Evolutionary conservation across 768 basidiomycete genomes (phyloP).

Genomic region (Chalciporus sphaerocephalus): DNA sequence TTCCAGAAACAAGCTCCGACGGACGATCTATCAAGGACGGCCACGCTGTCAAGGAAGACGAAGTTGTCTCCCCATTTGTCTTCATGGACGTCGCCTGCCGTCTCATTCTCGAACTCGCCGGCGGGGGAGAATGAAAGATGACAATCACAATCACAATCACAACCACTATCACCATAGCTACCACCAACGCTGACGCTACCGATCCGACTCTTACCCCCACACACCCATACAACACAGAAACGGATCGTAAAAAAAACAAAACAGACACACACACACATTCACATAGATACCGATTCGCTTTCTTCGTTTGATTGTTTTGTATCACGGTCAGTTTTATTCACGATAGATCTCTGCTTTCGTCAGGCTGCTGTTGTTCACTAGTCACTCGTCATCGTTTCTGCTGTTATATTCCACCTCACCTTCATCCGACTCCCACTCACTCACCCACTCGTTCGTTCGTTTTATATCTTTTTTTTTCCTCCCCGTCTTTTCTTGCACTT

Average conservation of each 20-base stretch:
- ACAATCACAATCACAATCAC: no score
- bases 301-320: not conserved
- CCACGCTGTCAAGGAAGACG: conserved; percentile 46
- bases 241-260: not conserved
- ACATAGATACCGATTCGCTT: not conserved
- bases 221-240: not conserved
- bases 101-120: conserved; percentile 90
- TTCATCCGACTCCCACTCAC: not conserved
- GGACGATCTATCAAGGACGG: conserved; percentile 52
- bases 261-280: no score
- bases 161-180: no score
- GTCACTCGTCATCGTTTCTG: not conserved
- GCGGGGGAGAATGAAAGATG: conserved; percentile 42
- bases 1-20: conserved; percentile 52
- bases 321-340: not conserved
- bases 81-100: conserved; percentile 96
- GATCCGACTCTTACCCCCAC: no score
- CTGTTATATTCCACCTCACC: conserved; percentile 21
- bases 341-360: not conserved
- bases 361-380: not conserved
- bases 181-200: not conserved
- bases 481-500: not conserved
- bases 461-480: not conserved
- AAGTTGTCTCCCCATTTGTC: conserved; percentile 80
- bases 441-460: not conserved